phyloP scores from a whole-genome alignment of 306 rosid genomes.

The Adenanthera pavonina region DNA sequence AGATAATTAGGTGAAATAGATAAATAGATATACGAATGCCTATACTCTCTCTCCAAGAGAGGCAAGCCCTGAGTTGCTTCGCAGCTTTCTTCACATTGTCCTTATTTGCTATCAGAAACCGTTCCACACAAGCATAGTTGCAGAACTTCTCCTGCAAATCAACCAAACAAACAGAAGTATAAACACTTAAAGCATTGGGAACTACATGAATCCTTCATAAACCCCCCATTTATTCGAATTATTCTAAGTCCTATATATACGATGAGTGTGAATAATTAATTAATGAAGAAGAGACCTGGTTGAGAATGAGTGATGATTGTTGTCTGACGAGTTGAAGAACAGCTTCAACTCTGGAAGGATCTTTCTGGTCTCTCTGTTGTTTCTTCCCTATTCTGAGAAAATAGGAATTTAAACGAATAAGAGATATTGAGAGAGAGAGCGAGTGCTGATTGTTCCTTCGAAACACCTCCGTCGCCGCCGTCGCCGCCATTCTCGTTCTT shows the following conservation, averaged over 20 bases:
- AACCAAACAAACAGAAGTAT: not conserved
- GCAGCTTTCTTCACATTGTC: slow-evolving; percentile 87
- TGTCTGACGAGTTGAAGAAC: slow-evolving; percentile 67
- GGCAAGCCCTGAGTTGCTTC: slow-evolving; percentile 82
- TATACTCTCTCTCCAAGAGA: slow-evolving; percentile 86
- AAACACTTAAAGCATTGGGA: not conserved
- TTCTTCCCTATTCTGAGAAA: slow-evolving; percentile 65
- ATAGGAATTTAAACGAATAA: too few relatives aligned
- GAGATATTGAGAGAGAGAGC: slow-evolving; percentile 15
- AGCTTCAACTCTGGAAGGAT: slow-evolving; percentile 56
- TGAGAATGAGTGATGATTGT: slow-evolving; percentile 67
- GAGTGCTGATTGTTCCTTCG: too few relatives aligned
- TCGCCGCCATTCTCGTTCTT: too few relatives aligned
- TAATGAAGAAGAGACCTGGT: slow-evolving; percentile 53
- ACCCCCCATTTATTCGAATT: too few relatives aligned
- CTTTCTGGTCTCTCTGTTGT: slow-evolving; percentile 46
- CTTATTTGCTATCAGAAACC: slow-evolving; percentile 80
- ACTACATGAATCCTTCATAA: too few relatives aligned
- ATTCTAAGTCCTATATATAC: too few relatives aligned
- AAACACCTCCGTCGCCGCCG: too few relatives aligned
- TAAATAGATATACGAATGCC: slow-evolving; percentile 60
- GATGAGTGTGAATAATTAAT: too few relatives aligned
- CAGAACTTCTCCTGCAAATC: slow-evolving; percentile 73
- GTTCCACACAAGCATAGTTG: slow-evolving; percentile 71
- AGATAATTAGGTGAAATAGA: too few relatives aligned